A percentile compares a stretch with the other conserved stretches of the same genome.
Evolutionary conservation across 495 filamentous ascomycete species (phyloP).

Genomic region (Usnea hakonensis): DNA sequence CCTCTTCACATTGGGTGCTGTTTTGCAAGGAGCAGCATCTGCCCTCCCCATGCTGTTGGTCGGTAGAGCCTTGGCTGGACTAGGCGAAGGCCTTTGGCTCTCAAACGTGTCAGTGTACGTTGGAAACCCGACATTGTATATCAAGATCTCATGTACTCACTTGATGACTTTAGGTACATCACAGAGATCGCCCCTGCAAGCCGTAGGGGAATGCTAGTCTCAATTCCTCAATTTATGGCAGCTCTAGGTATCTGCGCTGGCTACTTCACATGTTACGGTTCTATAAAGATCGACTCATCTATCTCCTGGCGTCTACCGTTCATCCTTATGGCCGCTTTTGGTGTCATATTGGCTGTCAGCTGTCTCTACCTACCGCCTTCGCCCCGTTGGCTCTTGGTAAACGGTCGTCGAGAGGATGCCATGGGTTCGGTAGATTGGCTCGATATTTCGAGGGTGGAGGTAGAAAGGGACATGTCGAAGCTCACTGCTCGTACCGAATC

Average conservation of each 20-base stretch:
- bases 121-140: background rate
- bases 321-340: constrained; percentile 30
- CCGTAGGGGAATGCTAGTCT: constrained; percentile 45
- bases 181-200: constrained; percentile 53
- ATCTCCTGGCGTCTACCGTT: constrained; percentile 49
- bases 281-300: constrained; percentile 41
- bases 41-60: constrained; percentile 47
- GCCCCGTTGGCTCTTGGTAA: constrained; percentile 44
- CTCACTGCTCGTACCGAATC: background rate
- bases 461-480: constrained; percentile 36
- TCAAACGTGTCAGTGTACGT: constrained; percentile 44
- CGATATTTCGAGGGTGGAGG: constrained; percentile 42
- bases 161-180: constrained; percentile 42
- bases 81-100: constrained; percentile 54
- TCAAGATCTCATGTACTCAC: background rate
- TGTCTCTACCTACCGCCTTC: constrained; percentile 38
- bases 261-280: constrained; percentile 58
- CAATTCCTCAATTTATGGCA: constrained; percentile 48
- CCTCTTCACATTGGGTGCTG: too few species aligned
- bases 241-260: constrained; percentile 45
- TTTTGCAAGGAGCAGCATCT: constrained; percentile 48
- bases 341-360: constrained; percentile 31
- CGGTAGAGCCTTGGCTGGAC: constrained; percentile 46
- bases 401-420: constrained; percentile 34
- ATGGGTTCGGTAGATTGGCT: constrained; percentile 37